These are phyloP conservation scores for Eucalyptus sp. DNA, from an alignment of 345 rosid genomes.

Conservation along the genomic window DNA sequence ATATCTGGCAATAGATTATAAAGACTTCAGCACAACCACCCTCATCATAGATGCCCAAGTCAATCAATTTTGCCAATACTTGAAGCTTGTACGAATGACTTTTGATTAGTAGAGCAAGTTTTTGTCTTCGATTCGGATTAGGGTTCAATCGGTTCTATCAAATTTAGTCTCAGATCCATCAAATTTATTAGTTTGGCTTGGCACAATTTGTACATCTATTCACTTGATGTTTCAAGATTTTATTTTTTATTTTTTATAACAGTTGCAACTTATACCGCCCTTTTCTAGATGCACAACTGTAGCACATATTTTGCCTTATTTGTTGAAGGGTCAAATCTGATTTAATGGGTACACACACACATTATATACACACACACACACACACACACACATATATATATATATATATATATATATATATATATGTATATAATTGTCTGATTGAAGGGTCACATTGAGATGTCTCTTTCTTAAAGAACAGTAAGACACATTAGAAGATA, in stretches of 20 bases:
- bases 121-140: not conserved
- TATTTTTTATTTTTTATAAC: not conserved
- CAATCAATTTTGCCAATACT: not conserved
- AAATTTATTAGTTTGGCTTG: not conserved
- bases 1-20: not conserved
- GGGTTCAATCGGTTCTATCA: not conserved
- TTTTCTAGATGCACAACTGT: not conserved
- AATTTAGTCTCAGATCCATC: not conserved
- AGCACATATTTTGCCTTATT: not conserved
- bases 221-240: not conserved
- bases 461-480: not conserved
- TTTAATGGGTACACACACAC: not conserved
- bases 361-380: accelerated
- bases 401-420: accelerated
- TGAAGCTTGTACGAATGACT: not conserved
- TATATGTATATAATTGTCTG: not conserved
- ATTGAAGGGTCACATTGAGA: not conserved
- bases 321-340: not conserved
- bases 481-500: not conserved
- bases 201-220: not conserved
- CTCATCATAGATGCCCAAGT: not conserved
- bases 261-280: not conserved
- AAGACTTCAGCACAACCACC: not conserved
- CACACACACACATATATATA: not conserved
- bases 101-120: not conserved